Conservation (phyloP, 2,329 filamentous ascomycete genomes). For the Cladophialophora carrionii region DNA sequence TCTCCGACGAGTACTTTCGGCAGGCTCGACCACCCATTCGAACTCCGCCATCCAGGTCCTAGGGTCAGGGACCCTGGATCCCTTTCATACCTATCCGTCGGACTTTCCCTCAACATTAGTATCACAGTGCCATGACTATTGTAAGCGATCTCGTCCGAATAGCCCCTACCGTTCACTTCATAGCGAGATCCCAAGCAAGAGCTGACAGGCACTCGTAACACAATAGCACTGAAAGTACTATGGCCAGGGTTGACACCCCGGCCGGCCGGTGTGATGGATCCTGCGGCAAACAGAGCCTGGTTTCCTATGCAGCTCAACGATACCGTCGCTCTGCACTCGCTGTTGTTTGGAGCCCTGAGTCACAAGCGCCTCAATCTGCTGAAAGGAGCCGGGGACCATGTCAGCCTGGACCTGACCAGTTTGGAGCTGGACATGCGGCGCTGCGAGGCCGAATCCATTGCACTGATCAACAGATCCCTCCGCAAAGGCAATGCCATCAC, state of each 20-base stretch:
- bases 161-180: background rate
- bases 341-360: slow-evolving; percentile 18
- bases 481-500: slow-evolving; percentile 4
- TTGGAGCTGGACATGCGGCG: slow-evolving; percentile 19
- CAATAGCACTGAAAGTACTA: slow-evolving; percentile 16
- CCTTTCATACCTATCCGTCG: slow-evolving; percentile 16
- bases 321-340: slow-evolving; percentile 15
- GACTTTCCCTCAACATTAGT: slow-evolving; percentile 13
- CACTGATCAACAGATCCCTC: slow-evolving; percentile 13
- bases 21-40: background rate
- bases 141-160: background rate
- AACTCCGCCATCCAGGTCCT: slow-evolving; percentile 6
- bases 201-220: slow-evolving; percentile 4
- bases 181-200: background rate
- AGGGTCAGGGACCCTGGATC: slow-evolving; percentile 14
- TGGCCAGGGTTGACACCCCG: slow-evolving; percentile 18
- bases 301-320: slow-evolving; percentile 18
- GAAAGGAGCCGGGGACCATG: background rate
- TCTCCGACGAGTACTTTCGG: background rate
- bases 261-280: background rate
- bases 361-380: slow-evolving; percentile 16
- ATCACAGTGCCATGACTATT: slow-evolving; percentile 17
- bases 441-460: slow-evolving; percentile 13
- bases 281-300: slow-evolving; percentile 12
- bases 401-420: background rate